A percentile compares a stretch with the other conserved stretches of the same genome.
These are phyloP conservation scores for Arthrobotrys megalospora DNA, from an alignment of 2,329 filamentous ascomycete genomes.

Conservation along the genomic window DNA sequence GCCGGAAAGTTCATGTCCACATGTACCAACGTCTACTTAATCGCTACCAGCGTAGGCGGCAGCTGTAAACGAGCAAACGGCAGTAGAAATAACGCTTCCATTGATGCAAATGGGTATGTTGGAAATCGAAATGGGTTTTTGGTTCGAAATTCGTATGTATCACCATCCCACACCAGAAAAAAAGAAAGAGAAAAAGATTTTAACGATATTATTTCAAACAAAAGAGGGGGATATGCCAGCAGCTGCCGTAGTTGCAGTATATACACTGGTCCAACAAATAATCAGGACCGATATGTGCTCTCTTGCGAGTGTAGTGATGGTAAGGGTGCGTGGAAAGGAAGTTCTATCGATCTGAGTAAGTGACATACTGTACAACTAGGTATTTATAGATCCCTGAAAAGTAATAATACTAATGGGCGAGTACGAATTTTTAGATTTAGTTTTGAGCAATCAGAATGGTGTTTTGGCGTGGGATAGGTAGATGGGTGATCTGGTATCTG, in stretches of 20 bases:
- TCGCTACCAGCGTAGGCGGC: not conserved
- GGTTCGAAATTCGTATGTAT: not conserved
- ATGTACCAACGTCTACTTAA: not conserved
- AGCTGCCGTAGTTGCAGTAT: not conserved
- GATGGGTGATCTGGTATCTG: too few relatives aligned
- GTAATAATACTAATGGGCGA: not conserved
- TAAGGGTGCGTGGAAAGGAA: not conserved
- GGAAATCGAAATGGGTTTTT: not conserved
- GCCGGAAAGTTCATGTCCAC: not conserved
- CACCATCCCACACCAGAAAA: not conserved
- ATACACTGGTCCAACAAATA: not conserved
- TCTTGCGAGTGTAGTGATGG: not conserved
- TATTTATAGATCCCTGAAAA: not conserved
- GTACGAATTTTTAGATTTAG: not conserved
- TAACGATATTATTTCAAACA: not conserved
- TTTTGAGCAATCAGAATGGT: not conserved
- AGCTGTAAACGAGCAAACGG: not conserved
- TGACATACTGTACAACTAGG: not conserved
- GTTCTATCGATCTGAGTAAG: not conserved
- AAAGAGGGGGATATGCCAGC: not conserved
- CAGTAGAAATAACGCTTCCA: not conserved
- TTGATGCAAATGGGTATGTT: not conserved
- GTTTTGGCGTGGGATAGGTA: not conserved
- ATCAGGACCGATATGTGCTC: not conserved
- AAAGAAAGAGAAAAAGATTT: too few relatives aligned